A percentile compares a stretch with the other conserved stretches of the same genome.
phyloP scores from a whole-genome alignment of 768 basidiomycete genomes.

The Leccinum longicurvipes region DNA sequence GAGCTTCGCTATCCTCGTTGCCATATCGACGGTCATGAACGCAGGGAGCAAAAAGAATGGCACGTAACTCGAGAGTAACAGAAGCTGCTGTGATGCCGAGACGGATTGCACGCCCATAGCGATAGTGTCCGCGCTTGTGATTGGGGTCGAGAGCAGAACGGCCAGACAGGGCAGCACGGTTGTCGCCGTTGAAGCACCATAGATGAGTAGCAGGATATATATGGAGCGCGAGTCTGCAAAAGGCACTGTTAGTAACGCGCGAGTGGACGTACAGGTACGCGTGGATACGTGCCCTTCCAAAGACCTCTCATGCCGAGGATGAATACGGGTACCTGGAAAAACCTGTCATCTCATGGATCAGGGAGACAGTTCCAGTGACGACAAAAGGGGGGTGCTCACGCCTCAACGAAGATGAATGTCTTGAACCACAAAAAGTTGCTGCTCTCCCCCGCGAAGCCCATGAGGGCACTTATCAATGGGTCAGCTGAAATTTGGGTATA shows the following conservation, averaged over 20 bases:
- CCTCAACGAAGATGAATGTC: conserved; percentile 59
- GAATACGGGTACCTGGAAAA: conserved; percentile 78
- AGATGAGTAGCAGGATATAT: conserved; percentile 64
- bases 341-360: conserved; percentile 17
- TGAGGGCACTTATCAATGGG: conserved; percentile 56
- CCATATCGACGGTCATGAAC: conserved; percentile 74
- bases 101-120: conserved; percentile 37
- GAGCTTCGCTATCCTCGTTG: conserved; percentile 36
- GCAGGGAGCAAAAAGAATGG: conserved; percentile 75
- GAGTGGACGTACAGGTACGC: background rate
- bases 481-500: conserved; percentile 63
- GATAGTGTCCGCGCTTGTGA: conserved; percentile 33
- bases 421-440: conserved; percentile 57
- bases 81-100: conserved; percentile 46
- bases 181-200: conserved; percentile 75
- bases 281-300: conserved; percentile 43
- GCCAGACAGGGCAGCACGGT: conserved; percentile 73
- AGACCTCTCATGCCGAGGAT: conserved; percentile 61
- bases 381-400: conserved; percentile 36
- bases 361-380: background rate
- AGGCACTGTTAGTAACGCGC: background rate
- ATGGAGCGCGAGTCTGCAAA: conserved; percentile 47
- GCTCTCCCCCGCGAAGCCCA: conserved; percentile 39
- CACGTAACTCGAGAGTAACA: conserved; percentile 67
- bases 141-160: conserved; percentile 53